Evolutionary conservation across 2,329 filamentous ascomycete species (phyloP).

Genomic region (Nemania sp.): DNA sequence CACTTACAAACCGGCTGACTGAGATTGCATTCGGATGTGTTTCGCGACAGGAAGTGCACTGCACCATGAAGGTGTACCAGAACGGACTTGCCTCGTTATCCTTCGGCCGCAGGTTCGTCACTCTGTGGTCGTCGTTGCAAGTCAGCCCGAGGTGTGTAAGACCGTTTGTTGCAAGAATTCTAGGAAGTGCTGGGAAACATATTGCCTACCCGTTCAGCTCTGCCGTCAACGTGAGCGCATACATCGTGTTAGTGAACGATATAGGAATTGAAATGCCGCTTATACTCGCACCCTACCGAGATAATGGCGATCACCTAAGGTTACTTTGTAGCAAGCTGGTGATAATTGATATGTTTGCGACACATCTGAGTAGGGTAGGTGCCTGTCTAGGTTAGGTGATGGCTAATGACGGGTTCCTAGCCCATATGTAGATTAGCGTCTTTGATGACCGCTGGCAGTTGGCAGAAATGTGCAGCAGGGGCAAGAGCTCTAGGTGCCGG

Average conservation of each 20-base stretch:
- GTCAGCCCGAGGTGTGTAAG: constrained; percentile 12
- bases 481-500: no score
- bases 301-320: no score
- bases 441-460: no score
- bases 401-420: no score
- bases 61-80: constrained; percentile 96
- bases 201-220: constrained; percentile 67
- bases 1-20: constrained; percentile 81
- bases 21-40: constrained; percentile 83
- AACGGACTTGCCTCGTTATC: constrained; percentile 84
- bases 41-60: constrained; percentile 97
- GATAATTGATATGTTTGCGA: no score
- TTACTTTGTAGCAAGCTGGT: no score
- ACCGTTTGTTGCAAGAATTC: background rate
- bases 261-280: background rate
- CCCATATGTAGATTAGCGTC: no score
- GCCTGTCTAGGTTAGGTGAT: no score
- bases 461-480: no score
- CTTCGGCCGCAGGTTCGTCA: constrained; percentile 83
- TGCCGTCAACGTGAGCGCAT: constrained; percentile 66
- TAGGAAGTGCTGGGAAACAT: background rate
- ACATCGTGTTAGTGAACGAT: constrained; percentile 52
- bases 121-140: constrained; percentile 54
- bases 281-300: background rate
- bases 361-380: no score